Evolutionary conservation across 2,329 filamentous ascomycete species (phyloP).

Genomic region (Ceratocystis cacaofunesta): DNA sequence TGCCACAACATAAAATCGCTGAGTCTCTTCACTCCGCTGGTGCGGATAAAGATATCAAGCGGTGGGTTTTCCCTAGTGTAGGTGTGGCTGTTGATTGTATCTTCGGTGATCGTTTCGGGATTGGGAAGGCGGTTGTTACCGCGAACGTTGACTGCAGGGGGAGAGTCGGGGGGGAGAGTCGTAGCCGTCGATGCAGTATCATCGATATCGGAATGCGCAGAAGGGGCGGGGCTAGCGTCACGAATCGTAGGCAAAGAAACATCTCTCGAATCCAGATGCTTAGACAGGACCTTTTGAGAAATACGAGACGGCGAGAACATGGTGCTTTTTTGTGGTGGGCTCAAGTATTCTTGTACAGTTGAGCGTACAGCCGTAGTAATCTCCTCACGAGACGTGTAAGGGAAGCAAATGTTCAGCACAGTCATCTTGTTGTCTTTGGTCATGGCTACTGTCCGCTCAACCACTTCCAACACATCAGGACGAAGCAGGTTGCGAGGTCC

Average conservation of each 20-base stretch:
- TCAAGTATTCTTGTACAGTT: conserved; percentile 73
- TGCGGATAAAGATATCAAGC: conserved; percentile 78
- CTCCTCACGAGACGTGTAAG: conserved; percentile 90
- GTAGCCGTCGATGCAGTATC: conserved; percentile 46
- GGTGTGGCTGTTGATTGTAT: conserved; percentile 71
- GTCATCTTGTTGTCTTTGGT: conserved; percentile 74
- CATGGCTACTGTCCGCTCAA: conserved; percentile 72
- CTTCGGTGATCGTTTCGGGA: conserved; percentile 71
- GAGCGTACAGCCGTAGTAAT: conserved; percentile 80
- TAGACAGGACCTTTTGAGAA: conserved; percentile 65
- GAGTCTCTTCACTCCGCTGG: conserved; percentile 79
- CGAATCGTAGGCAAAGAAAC: conserved; percentile 33
- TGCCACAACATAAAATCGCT: conserved; percentile 99
- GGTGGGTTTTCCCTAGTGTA: conserved; percentile 78
- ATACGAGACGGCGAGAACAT: conserved; percentile 83
- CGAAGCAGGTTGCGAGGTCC: conserved; percentile 74
- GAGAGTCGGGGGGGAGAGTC: conserved; percentile 41
- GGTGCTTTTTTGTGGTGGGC: conserved; percentile 45
- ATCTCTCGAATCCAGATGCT: conserved; percentile 38
- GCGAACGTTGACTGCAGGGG: conserved; percentile 24
- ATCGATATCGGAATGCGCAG: conserved; percentile 32
- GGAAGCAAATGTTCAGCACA: conserved; percentile 86
- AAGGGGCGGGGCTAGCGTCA: conserved; percentile 33
- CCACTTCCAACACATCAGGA: conserved; percentile 73
- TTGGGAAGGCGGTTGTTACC: conserved; percentile 39